These are phyloP conservation scores for Brettanomyces bruxellensis DNA, from an alignment of 805 yeast species.

Conservation along the genomic window DNA sequence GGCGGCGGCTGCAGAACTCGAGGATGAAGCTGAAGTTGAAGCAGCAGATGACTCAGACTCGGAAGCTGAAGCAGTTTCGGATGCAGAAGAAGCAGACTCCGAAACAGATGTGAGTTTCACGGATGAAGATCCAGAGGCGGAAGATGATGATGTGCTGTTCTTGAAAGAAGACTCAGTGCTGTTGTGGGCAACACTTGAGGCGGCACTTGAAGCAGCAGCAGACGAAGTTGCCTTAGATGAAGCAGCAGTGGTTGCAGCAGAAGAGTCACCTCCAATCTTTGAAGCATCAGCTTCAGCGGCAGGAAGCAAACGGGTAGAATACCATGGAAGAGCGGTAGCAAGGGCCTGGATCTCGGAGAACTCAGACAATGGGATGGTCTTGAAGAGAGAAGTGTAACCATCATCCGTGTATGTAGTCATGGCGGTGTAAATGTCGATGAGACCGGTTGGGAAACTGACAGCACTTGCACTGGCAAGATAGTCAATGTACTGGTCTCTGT, in stretches of 20 bases:
- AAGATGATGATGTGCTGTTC: background rate
- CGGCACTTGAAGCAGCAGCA: conserved; percentile 1
- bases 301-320: conserved; percentile 14
- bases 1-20: background rate
- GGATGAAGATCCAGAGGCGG: background rate
- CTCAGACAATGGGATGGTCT: conserved; percentile 3
- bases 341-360: conserved; percentile 3
- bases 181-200: conserved; percentile 1
- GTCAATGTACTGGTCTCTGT: conserved; percentile 8
- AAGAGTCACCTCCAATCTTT: background rate
- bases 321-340: conserved; percentile 18
- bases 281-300: conserved; percentile 3
- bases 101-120: background rate
- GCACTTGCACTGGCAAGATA: conserved; percentile 6
- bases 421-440: conserved; percentile 15
- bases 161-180: background rate
- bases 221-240: background rate
- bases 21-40: conserved; percentile 1
- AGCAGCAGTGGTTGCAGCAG: background rate
- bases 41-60: conserved; percentile 1
- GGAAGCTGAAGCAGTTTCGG: background rate
- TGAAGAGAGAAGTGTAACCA: conserved; percentile 27
- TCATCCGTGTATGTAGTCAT: conserved; percentile 28
- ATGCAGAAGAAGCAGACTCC: background rate
- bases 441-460: conserved; percentile 7